Evolutionary conservation across 164 flowering plant genomes (phyloP), one percentile per base, ranked within the genome.

Genomic region (Cinnamomum chago): DNA sequence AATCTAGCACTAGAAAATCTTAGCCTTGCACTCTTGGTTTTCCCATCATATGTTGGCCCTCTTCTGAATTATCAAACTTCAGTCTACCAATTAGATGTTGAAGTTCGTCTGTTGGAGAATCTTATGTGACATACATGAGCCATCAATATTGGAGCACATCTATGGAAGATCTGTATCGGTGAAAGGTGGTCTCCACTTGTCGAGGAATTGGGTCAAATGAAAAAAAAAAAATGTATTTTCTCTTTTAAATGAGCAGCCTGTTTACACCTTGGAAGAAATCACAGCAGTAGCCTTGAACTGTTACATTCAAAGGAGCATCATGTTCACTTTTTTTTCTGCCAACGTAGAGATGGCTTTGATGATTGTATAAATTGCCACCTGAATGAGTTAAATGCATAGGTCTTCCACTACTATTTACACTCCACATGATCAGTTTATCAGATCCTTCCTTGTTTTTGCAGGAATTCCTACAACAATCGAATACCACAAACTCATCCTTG

Each of bases 381-480:
- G 60, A 55, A 13, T 14, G 17, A 55, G 60, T 55, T 14, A 14
- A 14, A 55, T 18, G 18, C 6, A 14, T 4, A 14, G 3, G 20
- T 55, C 60, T 55, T 15, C 60, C 17, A 14, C 60, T 55, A 55
- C 5, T 55, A 18, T 55, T 55, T 55, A 55, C 7, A 0, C 33
- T 2, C 6, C n/a, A 55, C 68, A 65, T 15, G 14, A 27, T 10
- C 17, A 25, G 70, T 15, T n/a, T 5, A 58, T 67, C 23, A 15
- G 60, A 0, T 22, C 18, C 1, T n/a, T 30, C 20, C 62, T 50
- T 75, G 52, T 64, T 73, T 73, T 60, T 64, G 72, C 87, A 93
- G 98, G 98, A 25, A 90, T 93, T 77, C 98, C 99, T 47, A 95
- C 98, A 67, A 95, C 99, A 51, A 95, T 95, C 23, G 99, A 93